Conservation (phyloP, 2,329 filamentous ascomycete genomes). For the Camptophora hylomeconis region DNA sequence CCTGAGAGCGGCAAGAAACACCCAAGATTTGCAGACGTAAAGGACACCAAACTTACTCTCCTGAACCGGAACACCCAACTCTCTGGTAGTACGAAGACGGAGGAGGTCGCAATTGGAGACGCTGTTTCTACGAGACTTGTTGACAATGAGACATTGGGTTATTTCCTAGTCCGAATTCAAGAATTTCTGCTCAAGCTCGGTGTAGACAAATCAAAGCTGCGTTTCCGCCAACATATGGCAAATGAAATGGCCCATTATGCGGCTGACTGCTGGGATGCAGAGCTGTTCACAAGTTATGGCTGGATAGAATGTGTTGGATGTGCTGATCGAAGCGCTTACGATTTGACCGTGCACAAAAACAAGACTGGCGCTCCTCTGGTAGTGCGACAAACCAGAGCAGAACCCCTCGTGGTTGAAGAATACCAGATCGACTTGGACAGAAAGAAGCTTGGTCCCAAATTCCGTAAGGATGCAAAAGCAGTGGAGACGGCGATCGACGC, state of each 20-base stretch:
- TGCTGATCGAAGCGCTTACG: conserved; percentile 89
- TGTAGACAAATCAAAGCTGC: conserved; percentile 73
- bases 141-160: conserved; percentile 95
- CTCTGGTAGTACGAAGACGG: conserved; percentile 65
- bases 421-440: conserved; percentile 81
- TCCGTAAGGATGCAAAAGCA: conserved; percentile 85
- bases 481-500: conserved; percentile 68
- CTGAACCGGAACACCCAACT: conserved; percentile 78
- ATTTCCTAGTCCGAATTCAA: conserved; percentile 90
- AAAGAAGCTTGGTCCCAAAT: conserved; percentile 89
- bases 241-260: conserved; percentile 91
- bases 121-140: conserved; percentile 73
- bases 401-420: conserved; percentile 70
- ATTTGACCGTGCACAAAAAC: conserved; percentile 82
- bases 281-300: conserved; percentile 79
- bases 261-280: conserved; percentile 94
- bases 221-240: conserved; percentile 94
- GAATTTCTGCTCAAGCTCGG: conserved; percentile 82
- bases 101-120: conserved; percentile 66
- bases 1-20: conserved; percentile 93
- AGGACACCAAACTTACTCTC: conserved; percentile 69
- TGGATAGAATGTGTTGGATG: conserved; percentile 99
- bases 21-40: conserved; percentile 70
- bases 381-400: conserved; percentile 67
- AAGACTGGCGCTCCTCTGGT: conserved; percentile 78